These are phyloP conservation scores for Suaeda aralocaspica DNA, from an alignment of 148 eudicot genomes.

Conservation along the genomic window DNA sequence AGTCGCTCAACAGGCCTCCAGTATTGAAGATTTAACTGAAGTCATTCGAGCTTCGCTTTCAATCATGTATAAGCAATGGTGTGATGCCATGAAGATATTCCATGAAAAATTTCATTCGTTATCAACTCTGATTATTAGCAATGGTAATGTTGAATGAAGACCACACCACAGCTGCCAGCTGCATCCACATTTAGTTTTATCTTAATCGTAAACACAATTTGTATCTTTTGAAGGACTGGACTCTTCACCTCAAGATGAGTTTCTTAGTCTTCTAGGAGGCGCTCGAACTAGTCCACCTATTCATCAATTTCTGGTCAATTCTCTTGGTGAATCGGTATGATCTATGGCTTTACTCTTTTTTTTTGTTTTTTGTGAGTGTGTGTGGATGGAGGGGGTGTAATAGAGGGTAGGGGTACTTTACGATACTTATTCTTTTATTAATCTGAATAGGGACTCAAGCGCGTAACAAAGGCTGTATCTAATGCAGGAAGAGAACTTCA, in stretches of 20 bases:
- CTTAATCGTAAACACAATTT: slow-evolving; percentile 17
- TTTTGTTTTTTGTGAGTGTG: background rate
- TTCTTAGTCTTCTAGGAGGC: slow-evolving; percentile 88
- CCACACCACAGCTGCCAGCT: slow-evolving; percentile 10
- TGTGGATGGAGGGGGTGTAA: background rate
- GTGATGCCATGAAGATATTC: slow-evolving; percentile 78
- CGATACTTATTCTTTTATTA: slow-evolving; percentile 17
- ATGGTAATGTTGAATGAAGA: slow-evolving; percentile 50
- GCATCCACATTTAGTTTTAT: background rate
- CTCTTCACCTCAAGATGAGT: slow-evolving; percentile 86
- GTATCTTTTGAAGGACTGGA: slow-evolving; percentile 53
- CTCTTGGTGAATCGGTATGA: slow-evolving; percentile 89
- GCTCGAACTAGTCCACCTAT: slow-evolving; percentile 96
- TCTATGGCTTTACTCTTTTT: slow-evolving; percentile 21
- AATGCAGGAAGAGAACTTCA: slow-evolving; percentile 91
- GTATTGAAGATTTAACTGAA: slow-evolving; percentile 79
- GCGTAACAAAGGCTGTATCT: slow-evolving; percentile 71
- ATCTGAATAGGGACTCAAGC: slow-evolving; percentile 74
- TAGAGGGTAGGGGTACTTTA: background rate
- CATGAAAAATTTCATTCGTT: slow-evolving; percentile 79
- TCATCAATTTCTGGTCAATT: slow-evolving; percentile 93
- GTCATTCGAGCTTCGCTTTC: slow-evolving; percentile 79
- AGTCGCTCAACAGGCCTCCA: slow-evolving; percentile 95
- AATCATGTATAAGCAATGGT: slow-evolving; percentile 95
- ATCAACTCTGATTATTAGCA: slow-evolving; percentile 64